Percentiles rank a stretch among this genome's conserved stretches.
phyloP scores from a whole-genome alignment of 345 rosid genomes.

The Murraya koenigii region DNA sequence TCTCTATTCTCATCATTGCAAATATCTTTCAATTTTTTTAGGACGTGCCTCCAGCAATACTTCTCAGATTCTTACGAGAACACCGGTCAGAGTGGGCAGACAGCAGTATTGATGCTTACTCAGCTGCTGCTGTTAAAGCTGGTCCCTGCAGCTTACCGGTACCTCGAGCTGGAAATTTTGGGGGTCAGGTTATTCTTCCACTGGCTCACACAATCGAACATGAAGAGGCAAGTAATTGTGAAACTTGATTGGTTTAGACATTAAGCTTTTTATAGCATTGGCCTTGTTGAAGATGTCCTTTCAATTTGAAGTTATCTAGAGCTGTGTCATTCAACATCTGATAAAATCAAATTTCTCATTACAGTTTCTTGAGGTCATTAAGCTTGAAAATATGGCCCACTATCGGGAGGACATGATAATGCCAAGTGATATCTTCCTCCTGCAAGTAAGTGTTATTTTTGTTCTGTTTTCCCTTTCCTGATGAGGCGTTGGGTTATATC shows the following conservation, averaged over 20 bases:
- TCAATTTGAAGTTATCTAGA: neutral
- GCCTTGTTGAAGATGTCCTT: neutral
- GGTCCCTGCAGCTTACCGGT: slow-evolving; percentile 83
- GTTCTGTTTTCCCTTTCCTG: neutral
- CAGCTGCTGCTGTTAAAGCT: slow-evolving; percentile 86
- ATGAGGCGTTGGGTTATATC: neutral
- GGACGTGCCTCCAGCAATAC: slow-evolving; percentile 97
- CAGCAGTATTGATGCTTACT: slow-evolving; percentile 83
- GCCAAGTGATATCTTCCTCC: slow-evolving; percentile 88
- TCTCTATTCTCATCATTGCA: neutral
- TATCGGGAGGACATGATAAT: slow-evolving; percentile 82
- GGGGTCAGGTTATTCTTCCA: slow-evolving; percentile 95
- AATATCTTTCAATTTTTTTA: slow-evolving; percentile 22
- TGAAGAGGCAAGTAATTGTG: slow-evolving; percentile 64
- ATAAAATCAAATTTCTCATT: neutral
- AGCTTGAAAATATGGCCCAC: slow-evolving; percentile 79
- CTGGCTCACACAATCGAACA: slow-evolving; percentile 94
- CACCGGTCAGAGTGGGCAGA: slow-evolving; percentile 99
- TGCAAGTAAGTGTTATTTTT: slow-evolving; percentile 59
- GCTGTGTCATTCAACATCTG: neutral
- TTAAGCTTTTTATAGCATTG: neutral
- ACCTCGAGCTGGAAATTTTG: slow-evolving; percentile 75
- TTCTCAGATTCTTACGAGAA: slow-evolving; percentile 85
- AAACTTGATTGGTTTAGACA: neutral
- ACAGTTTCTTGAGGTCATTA: slow-evolving; percentile 93